Conservation (phyloP, 495 filamentous ascomycete species). For the Pyronema domesticum region DNA sequence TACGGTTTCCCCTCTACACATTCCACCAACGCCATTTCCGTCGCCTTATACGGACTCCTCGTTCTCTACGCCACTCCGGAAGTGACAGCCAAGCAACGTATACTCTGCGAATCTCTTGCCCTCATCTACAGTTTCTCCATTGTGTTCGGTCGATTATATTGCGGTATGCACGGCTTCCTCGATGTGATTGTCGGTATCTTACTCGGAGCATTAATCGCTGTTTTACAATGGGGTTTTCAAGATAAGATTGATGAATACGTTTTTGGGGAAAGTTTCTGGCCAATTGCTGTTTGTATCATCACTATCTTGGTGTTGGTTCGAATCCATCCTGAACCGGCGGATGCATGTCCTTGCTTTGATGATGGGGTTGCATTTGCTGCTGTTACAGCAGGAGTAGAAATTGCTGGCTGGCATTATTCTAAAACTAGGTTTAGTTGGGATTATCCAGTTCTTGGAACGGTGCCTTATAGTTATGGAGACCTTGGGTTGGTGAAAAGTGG, state of each 20-base stretch:
- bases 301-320: slow-evolving; percentile 58
- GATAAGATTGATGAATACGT: slow-evolving; percentile 49
- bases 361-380: slow-evolving; percentile 88
- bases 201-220: slow-evolving; percentile 49
- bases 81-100: slow-evolving; percentile 21
- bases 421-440: slow-evolving; percentile 38
- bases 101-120: slow-evolving; percentile 36
- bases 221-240: slow-evolving; percentile 55
- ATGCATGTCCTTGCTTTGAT: slow-evolving; percentile 95
- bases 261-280: slow-evolving; percentile 35
- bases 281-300: slow-evolving; percentile 41
- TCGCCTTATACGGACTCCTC: slow-evolving; percentile 65
- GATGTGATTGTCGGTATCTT: slow-evolving; percentile 65
- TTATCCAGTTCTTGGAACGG: slow-evolving; percentile 40
- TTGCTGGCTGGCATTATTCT: slow-evolving; percentile 65
- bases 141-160: slow-evolving; percentile 76
- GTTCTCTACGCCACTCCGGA: slow-evolving; percentile 40
- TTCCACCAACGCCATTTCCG: slow-evolving; percentile 90
- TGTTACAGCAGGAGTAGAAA: slow-evolving; percentile 63
- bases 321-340: slow-evolving; percentile 86
- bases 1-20: slow-evolving; percentile 97
- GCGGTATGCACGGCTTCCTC: slow-evolving; percentile 95
- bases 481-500: slow-evolving; percentile 44
- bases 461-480: slow-evolving; percentile 44
- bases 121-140: slow-evolving; percentile 85